phyloP scores from a whole-genome alignment of 1,284 basidiomycete genomes.

The Wolfiporia cocos region DNA sequence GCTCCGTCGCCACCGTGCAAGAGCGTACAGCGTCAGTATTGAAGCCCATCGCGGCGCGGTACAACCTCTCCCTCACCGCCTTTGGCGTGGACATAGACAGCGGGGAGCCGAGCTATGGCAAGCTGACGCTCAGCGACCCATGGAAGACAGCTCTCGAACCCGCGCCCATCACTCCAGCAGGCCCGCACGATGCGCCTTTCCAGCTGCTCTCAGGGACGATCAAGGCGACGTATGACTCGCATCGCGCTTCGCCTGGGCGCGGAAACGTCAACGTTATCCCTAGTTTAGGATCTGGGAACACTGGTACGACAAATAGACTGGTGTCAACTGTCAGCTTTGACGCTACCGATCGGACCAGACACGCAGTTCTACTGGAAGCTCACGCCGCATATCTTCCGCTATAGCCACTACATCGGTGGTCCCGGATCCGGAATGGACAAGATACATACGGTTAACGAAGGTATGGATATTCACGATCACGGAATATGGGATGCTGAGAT shows the following conservation, averaged over 20 bases:
- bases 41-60: constrained; percentile 32
- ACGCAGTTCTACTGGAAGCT: constrained; percentile 41
- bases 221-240: constrained; percentile 26
- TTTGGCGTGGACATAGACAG: constrained; percentile 32
- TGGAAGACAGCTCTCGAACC: constrained; percentile 43
- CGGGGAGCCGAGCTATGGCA: constrained; percentile 17
- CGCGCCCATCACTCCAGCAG: constrained; percentile 45
- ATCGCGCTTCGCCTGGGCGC: constrained; percentile 1
- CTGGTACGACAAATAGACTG: constrained; percentile 18
- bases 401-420: constrained; percentile 25
- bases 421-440: neutral
- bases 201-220: constrained; percentile 44
- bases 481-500: neutral
- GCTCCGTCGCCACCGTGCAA: constrained; percentile 38
- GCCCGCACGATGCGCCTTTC: constrained; percentile 36
- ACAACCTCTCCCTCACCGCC: constrained; percentile 48
- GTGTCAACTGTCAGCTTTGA: neutral
- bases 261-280: constrained; percentile 7
- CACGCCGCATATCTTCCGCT: constrained; percentile 38
- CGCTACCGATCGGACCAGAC: constrained; percentile 21
- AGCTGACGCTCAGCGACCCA: constrained; percentile 32
- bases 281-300: constrained; percentile 22
- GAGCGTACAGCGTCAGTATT: constrained; percentile 34
- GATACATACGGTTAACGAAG: constrained; percentile 7
- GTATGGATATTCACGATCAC: no score